Conservation (phyloP, 202 grass and related monocot species). For the Setaria viridis region DNA sequence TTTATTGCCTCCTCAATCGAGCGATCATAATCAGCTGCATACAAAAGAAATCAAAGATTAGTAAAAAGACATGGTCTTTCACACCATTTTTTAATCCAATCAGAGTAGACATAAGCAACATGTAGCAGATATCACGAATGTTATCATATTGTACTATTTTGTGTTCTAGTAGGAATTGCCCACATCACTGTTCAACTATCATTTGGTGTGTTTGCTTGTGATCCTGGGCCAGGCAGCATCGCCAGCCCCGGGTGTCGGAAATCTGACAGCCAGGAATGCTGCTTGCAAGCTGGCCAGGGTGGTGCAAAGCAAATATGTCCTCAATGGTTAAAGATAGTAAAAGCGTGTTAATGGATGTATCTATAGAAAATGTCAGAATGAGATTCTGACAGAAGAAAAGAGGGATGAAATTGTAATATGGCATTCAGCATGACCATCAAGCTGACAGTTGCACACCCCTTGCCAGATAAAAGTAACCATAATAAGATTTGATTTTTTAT, state of each 20-base stretch:
- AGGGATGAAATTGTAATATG: constrained; percentile 16
- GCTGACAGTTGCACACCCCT: background rate
- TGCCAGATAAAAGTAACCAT: constrained; percentile 18
- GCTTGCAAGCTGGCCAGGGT: too few species aligned
- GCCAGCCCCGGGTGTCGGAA: too few species aligned
- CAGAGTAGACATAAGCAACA: constrained; percentile 33
- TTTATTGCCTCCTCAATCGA: constrained; percentile 71
- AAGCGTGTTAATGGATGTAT: constrained; percentile 1
- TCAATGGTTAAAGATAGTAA: background rate
- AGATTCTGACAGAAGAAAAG: constrained; percentile 19
- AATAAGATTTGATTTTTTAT: background rate
- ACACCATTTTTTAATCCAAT: background rate
- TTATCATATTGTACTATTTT: constrained; percentile 9
- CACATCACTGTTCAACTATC: constrained; percentile 3
- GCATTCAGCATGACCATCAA: constrained; percentile 27
- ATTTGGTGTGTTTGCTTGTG: too few species aligned
- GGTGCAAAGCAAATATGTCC: too few species aligned
- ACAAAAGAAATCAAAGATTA: constrained; percentile 39
- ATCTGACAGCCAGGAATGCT: too few species aligned
- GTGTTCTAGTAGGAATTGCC: background rate
- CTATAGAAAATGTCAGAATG: constrained; percentile 16
- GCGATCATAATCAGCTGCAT: constrained; percentile 73
- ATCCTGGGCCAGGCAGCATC: too few species aligned
- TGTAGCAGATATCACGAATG: constrained; percentile 25
- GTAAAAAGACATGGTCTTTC: background rate